phyloP scores from a whole-genome alignment of 257 asterid species.

The Dorcoceras hygrometricum region DNA sequence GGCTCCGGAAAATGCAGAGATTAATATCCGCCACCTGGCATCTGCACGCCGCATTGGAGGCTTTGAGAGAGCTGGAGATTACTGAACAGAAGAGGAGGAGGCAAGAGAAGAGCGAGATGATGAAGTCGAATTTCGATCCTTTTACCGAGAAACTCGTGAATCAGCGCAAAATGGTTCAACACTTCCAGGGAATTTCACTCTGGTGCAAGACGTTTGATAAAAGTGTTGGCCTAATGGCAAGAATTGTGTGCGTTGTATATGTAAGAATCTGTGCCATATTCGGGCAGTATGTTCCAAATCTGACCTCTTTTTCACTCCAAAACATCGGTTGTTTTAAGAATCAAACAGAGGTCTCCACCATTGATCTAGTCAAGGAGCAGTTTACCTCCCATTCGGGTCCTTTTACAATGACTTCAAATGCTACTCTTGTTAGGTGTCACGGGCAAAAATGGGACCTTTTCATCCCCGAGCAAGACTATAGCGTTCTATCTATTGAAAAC shows the following conservation, averaged over 20 bases:
- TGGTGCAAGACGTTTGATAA: conserved; percentile 68
- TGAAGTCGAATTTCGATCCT: conserved; percentile 32
- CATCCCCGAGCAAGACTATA: conserved; percentile 25
- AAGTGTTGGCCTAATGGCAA: conserved; percentile 55
- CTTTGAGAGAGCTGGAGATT: conserved; percentile 51
- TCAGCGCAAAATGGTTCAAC: conserved; percentile 56
- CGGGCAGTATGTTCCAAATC: conserved; percentile 32
- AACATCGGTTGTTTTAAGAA: not conserved
- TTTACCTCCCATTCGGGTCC: conserved; percentile 51
- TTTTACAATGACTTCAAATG: conserved; percentile 31
- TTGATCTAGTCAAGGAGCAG: conserved; percentile 30
- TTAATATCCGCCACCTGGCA: conserved; percentile 42
- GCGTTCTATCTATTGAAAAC: not conserved
- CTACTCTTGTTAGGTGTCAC: conserved; percentile 50
- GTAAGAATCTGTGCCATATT: conserved; percentile 51
- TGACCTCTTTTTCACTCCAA: not conserved
- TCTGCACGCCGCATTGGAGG: conserved; percentile 49
- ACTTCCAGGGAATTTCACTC: conserved; percentile 48
- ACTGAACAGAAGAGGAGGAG: conserved; percentile 43
- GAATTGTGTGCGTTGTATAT: conserved; percentile 42
- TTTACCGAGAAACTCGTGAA: conserved; percentile 44
- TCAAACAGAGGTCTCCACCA: not conserved
- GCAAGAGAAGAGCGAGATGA: conserved; percentile 35
- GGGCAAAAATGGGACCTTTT: conserved; percentile 40
- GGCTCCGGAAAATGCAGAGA: conserved; percentile 55